Evolutionary conservation across 352 stramenopile genomes (phyloP).

Genomic region (Globisporangium carolinianum): DNA sequence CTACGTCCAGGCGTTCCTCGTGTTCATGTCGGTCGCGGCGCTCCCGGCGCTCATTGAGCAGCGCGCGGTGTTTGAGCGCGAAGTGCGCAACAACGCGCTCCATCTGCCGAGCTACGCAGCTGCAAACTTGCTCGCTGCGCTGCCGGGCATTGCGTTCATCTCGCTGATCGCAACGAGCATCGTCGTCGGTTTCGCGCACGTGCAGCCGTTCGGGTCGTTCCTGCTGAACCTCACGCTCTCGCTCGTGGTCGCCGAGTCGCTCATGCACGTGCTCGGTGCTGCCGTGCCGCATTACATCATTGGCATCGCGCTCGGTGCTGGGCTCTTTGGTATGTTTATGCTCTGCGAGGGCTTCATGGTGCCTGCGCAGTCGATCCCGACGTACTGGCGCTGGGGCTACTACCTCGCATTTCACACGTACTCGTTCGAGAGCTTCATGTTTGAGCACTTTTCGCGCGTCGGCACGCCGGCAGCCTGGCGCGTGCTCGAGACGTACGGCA

Average conservation of each 20-base stretch:
- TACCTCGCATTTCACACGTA: slow-evolving; percentile 88
- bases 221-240: slow-evolving; percentile 70
- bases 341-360: slow-evolving; percentile 87
- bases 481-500: slow-evolving; percentile 14
- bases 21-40: slow-evolving; percentile 88
- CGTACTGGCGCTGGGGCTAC: slow-evolving; percentile 80
- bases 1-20: slow-evolving; percentile 86
- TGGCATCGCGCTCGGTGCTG: slow-evolving; percentile 72
- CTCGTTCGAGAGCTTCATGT: slow-evolving; percentile 82
- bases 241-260: slow-evolving; percentile 68
- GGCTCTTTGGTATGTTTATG: slow-evolving; percentile 85
- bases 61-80: slow-evolving; percentile 75
- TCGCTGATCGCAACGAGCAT: slow-evolving; percentile 43
- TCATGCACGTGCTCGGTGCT: slow-evolving; percentile 77
- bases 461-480: slow-evolving; percentile 8
- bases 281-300: slow-evolving; percentile 84
- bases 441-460: slow-evolving; percentile 53
- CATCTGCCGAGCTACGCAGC: slow-evolving; percentile 67
- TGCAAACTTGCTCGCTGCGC: slow-evolving; percentile 55
- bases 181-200: slow-evolving; percentile 39
- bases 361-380: slow-evolving; percentile 45
- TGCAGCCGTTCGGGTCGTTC: slow-evolving; percentile 61
- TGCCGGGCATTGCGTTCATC: slow-evolving; percentile 63
- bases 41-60: slow-evolving; percentile 85
- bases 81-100: slow-evolving; percentile 71